Conservation (phyloP, 192 early-diverging fungal species). For the Coemansia sp. region DNA sequence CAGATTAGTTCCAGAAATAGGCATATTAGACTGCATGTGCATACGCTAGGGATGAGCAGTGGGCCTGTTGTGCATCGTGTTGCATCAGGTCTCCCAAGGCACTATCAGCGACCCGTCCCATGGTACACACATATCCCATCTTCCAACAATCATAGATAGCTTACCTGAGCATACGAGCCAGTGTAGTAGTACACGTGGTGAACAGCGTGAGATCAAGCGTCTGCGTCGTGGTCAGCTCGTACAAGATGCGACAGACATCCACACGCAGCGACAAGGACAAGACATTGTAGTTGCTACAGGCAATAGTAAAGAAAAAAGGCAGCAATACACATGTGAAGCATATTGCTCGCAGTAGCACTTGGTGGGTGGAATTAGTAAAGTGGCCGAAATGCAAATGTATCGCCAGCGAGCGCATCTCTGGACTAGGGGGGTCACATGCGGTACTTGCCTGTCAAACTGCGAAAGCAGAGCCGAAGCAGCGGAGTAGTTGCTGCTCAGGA, state of each 20-base stretch:
- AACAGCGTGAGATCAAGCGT: constrained; percentile 69
- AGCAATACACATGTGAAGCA: not conserved
- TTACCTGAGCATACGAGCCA: constrained; percentile 69
- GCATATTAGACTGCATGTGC: not conserved
- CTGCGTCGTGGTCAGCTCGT: constrained; percentile 62
- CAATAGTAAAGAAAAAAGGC: not conserved
- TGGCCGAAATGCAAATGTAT: not conserved
- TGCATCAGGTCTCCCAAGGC: not conserved
- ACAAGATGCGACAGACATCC: constrained; percentile 54
- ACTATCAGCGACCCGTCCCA: not conserved
- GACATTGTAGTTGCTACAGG: constrained; percentile 43
- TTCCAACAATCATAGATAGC: constrained; percentile 5
- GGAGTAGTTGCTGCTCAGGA: constrained; percentile 29
- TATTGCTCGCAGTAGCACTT: not conserved
- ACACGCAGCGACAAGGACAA: constrained; percentile 28
- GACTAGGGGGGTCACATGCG: not conserved
- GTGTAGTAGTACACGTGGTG: constrained; percentile 59
- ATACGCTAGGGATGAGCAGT: not conserved
- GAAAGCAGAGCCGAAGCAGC: constrained; percentile 23
- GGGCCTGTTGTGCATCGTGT: not conserved
- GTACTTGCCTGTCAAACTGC: constrained; percentile 38
- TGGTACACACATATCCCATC: not conserved
- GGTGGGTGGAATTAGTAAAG: not conserved
- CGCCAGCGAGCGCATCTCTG: constrained; percentile 4
- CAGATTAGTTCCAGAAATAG: not conserved